These are phyloP conservation scores for Solanum okadae DNA, from an alignment of 257 asterid genomes.

Conservation along the genomic window DNA sequence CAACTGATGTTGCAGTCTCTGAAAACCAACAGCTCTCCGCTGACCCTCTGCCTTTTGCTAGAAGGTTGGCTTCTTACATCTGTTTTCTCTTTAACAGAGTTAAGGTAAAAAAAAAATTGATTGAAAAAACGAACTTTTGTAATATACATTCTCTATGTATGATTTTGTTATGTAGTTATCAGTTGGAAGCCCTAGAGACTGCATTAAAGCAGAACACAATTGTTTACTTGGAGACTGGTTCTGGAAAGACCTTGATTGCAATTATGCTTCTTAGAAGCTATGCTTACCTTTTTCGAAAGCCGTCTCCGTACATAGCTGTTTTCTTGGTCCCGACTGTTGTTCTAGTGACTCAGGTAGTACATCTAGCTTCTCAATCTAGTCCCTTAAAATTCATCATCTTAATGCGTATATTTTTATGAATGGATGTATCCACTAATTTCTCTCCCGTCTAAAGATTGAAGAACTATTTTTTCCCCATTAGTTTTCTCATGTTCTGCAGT, in stretches of 20 bases:
- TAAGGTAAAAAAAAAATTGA: not conserved
- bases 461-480: not conserved
- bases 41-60: conserved; percentile 37
- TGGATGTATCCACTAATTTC: not conserved
- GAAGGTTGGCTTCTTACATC: conserved; percentile 27
- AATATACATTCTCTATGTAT: not conserved
- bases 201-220: conserved; percentile 64
- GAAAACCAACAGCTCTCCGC: conserved; percentile 17
- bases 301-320: conserved; percentile 50
- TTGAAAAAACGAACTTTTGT: not conserved
- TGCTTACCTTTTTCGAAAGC: conserved; percentile 47
- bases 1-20: conserved; percentile 19
- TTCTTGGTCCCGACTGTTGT: conserved; percentile 85
- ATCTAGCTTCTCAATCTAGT: not conserved
- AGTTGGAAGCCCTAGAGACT: conserved; percentile 66
- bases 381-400: not conserved
- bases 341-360: conserved; percentile 41
- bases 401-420: not conserved
- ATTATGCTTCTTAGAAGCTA: conserved; percentile 75
- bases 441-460: not conserved
- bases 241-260: conserved; percentile 79
- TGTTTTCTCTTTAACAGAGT: not conserved
- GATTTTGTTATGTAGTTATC: conserved; percentile 43
- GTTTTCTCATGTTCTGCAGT: not conserved
- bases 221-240: conserved; percentile 77